Conservation (phyloP, 2,329 filamentous ascomycete species). For the Chrysosporium queenslandicum region DNA sequence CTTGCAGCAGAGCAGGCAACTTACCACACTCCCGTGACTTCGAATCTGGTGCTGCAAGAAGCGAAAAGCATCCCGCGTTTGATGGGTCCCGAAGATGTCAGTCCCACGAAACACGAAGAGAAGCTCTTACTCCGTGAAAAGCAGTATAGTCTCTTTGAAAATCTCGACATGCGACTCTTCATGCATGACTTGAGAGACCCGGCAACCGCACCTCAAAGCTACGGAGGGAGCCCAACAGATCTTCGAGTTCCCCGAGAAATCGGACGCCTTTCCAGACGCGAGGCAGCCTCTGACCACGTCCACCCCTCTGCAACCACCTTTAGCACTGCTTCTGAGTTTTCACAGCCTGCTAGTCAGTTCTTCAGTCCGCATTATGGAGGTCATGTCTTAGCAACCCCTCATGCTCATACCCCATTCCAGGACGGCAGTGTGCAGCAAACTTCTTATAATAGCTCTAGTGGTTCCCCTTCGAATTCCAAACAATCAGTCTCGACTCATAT, state of each 20-base stretch:
- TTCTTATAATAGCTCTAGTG: neutral
- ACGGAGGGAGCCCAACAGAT: neutral
- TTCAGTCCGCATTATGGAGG: neutral
- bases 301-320: neutral
- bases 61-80: conserved; percentile 1
- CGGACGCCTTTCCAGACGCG: neutral
- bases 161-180: neutral
- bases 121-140: conserved; percentile 11
- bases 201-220: neutral
- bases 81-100: conserved; percentile 16
- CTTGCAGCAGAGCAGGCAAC: neutral
- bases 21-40: neutral
- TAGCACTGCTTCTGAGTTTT: neutral
- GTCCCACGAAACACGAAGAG: conserved; percentile 18
- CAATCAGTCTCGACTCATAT: neutral
- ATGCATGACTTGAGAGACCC: neutral
- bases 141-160: neutral
- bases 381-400: neutral
- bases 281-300: neutral
- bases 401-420: conserved; percentile 2
- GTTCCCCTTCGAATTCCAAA: neutral
- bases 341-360: neutral
- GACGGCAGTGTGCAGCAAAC: neutral
- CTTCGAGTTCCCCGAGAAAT: neutral
- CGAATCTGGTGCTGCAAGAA: neutral